Evolutionary conservation across 1,284 basidiomycete species (phyloP).

Genomic region (Trichosporon sp.): DNA sequence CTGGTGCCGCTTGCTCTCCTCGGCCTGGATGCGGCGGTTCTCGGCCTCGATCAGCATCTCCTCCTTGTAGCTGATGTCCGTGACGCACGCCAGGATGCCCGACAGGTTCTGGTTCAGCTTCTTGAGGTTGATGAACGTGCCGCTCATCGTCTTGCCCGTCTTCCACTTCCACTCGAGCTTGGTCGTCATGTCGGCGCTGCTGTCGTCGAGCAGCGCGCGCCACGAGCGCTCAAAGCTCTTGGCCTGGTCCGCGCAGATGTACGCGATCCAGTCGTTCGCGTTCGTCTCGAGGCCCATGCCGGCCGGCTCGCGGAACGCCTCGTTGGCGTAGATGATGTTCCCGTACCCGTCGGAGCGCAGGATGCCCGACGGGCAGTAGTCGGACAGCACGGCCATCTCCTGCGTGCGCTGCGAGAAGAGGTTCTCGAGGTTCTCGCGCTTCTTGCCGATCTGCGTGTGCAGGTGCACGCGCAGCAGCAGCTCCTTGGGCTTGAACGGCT

Average conservation of each 20-base stretch:
- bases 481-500: slow-evolving; percentile 49
- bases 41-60: slow-evolving; percentile 39
- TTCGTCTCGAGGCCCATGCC: slow-evolving; percentile 12
- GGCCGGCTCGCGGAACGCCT: slow-evolving; percentile 23
- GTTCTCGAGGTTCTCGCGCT: slow-evolving; percentile 36
- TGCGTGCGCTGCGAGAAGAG: slow-evolving; percentile 35
- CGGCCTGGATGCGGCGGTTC: slow-evolving; percentile 37
- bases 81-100: slow-evolving; percentile 39
- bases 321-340: slow-evolving; percentile 31
- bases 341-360: slow-evolving; percentile 30
- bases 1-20: slow-evolving; percentile 40
- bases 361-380: slow-evolving; percentile 42
- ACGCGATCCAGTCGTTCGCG: neutral
- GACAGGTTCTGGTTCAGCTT: slow-evolving; percentile 25
- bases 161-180: slow-evolving; percentile 36
- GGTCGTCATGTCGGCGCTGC: slow-evolving; percentile 21
- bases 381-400: slow-evolving; percentile 44
- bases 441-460: slow-evolving; percentile 46
- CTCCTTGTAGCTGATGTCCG: slow-evolving; percentile 42
- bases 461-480: slow-evolving; percentile 49
- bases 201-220: neutral
- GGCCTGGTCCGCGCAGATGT: slow-evolving; percentile 3
- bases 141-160: slow-evolving; percentile 32
- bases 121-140: slow-evolving; percentile 39
- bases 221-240: neutral